phyloP scores from a whole-genome alignment of 176 grass and related monocot genomes.

The Puya raimondii region DNA sequence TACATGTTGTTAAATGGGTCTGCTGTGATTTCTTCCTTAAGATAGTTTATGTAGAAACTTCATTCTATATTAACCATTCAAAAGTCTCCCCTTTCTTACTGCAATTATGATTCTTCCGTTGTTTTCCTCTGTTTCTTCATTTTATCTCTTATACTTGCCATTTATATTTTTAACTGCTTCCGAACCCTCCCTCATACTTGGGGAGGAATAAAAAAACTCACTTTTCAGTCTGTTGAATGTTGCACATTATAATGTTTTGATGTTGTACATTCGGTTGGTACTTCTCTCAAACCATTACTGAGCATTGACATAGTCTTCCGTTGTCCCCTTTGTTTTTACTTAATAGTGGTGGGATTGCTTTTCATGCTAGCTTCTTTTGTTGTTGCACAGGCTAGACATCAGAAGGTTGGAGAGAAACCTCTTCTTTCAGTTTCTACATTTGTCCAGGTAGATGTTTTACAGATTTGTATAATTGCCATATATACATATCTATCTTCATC shows the following conservation, averaged over 20 bases:
- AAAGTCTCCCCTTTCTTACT: too few species aligned
- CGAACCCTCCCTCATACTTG: too few species aligned
- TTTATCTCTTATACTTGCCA: too few species aligned
- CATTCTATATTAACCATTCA: neutral
- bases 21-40: neutral
- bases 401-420: constrained; percentile 92
- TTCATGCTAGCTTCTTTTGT: neutral
- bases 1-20: too few species aligned
- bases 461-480: neutral
- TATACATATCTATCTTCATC: neutral
- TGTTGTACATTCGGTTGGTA: neutral
- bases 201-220: too few species aligned
- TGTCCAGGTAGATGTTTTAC: constrained; percentile 51
- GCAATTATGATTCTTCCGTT: too few species aligned
- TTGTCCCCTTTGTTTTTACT: neutral
- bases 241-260: neutral
- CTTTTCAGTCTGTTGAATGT: too few species aligned
- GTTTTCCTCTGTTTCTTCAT: too few species aligned
- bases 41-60: neutral
- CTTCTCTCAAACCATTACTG: neutral
- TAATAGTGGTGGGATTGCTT: constrained; percentile 2
- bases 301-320: neutral
- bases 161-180: too few species aligned
- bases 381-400: constrained; percentile 76
- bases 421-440: constrained; percentile 93